A percentile compares a stretch with the other conserved stretches of the same genome.
Conservation (phyloP, 78 protist species). For the Monocercomonoides exilis region DNA sequence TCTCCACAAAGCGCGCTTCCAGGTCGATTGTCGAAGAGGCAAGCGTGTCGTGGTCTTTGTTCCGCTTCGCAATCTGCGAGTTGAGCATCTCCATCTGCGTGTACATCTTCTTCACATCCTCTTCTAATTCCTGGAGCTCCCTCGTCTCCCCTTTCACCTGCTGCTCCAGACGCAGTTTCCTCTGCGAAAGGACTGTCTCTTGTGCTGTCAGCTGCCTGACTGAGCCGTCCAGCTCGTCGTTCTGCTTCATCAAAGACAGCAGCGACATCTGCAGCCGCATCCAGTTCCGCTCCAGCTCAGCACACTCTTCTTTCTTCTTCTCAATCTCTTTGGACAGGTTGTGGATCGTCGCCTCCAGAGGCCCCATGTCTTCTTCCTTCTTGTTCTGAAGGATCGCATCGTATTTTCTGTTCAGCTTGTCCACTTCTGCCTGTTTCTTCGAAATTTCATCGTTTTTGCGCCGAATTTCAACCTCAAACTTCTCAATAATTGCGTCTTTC, state of each 20-base stretch:
- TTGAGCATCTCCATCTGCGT: conserved; percentile 24
- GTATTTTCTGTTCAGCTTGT: conserved; percentile 38
- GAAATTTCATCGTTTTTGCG: conserved; percentile 42
- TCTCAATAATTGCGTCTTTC: conserved; percentile 28
- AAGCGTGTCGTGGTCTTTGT: background rate
- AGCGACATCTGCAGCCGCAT: conserved; percentile 14
- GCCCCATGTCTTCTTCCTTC: conserved; percentile 42
- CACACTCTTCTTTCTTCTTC: background rate
- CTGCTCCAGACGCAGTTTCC: background rate
- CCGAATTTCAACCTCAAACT: conserved; percentile 41
- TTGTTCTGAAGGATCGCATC: conserved; percentile 25
- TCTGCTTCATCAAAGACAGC: background rate
- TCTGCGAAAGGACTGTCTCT: background rate
- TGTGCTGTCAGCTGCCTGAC: background rate
- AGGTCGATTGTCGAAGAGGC: conserved; percentile 24
- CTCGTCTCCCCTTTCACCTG: background rate
- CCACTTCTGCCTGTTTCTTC: conserved; percentile 48
- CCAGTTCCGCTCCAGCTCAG: conserved; percentile 2
- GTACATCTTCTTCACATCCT: conserved; percentile 5
- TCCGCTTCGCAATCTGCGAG: conserved; percentile 2
- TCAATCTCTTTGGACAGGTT: conserved; percentile 31
- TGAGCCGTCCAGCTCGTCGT: background rate
- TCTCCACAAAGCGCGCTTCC: conserved; percentile 17
- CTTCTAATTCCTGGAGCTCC: background rate
- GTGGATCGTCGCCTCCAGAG: conserved; percentile 53